A percentile compares a stretch with the other conserved stretches of the same genome.
phyloP scores from a whole-genome alignment of 2,329 filamentous ascomycete genomes.

The Sporothrix pseudoabietina region DNA sequence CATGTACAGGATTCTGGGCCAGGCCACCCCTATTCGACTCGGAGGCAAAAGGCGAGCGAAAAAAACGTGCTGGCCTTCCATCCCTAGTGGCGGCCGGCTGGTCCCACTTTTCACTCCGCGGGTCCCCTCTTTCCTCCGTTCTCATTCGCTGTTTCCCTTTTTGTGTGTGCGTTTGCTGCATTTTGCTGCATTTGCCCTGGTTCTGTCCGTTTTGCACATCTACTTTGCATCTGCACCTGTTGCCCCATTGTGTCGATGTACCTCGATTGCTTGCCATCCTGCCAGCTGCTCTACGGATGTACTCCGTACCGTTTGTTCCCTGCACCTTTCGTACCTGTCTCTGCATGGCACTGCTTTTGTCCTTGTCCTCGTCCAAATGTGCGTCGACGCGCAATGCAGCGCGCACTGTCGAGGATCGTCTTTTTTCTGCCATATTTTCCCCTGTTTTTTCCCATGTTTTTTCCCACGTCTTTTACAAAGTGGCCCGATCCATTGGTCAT shows the following conservation, averaged over 20 bases:
- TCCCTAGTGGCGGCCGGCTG: slow-evolving; percentile 33
- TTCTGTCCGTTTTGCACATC: neutral
- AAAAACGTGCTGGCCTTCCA: slow-evolving; percentile 36
- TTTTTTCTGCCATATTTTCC: neutral
- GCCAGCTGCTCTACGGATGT: too few relatives aligned
- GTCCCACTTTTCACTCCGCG: slow-evolving; percentile 24
- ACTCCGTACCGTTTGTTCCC: neutral
- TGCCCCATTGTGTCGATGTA: neutral
- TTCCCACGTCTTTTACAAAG: neutral
- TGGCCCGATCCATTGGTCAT: neutral
- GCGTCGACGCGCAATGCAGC: slow-evolving; percentile 17
- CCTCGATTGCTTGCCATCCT: neutral
- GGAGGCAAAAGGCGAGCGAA: slow-evolving; percentile 12
- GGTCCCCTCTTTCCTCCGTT: slow-evolving; percentile 15
- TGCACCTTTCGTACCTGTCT: neutral
- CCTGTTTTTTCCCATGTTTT: neutral
- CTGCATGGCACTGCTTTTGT: slow-evolving; percentile 17
- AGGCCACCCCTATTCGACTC: slow-evolving; percentile 22
- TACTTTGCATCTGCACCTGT: neutral
- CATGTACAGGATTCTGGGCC: neutral
- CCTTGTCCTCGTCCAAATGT: slow-evolving; percentile 16
- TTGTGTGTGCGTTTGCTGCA: neutral
- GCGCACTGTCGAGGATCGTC: slow-evolving; percentile 17
- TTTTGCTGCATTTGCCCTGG: neutral
- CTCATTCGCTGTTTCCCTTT: neutral